These are phyloP conservation scores for Exutisphaerella laricina DNA, from an alignment of 2,329 filamentous ascomycete species.

Conservation along the genomic window DNA sequence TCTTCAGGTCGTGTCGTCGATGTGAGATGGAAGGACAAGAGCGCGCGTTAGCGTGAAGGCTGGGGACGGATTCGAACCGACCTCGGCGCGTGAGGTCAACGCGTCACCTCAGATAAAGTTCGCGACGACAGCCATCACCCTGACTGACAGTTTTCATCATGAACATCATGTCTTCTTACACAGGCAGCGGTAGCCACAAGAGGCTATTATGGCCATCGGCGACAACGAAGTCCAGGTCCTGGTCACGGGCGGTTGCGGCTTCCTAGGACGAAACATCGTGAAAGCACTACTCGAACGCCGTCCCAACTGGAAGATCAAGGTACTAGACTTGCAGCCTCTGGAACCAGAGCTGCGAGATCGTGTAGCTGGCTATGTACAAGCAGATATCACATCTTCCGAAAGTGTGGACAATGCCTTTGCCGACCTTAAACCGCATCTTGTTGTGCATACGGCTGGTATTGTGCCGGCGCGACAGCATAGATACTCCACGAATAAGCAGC, in stretches of 20 bases:
- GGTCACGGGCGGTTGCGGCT: constrained; percentile 46
- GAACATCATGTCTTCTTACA: too few species aligned
- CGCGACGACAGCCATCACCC: too few species aligned
- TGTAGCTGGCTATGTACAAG: constrained; percentile 33
- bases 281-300: constrained; percentile 35
- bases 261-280: constrained; percentile 41
- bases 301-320: constrained; percentile 36
- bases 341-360: constrained; percentile 14
- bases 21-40: too few species aligned
- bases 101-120: too few species aligned
- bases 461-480: constrained; percentile 36
- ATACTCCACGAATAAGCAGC: constrained; percentile 36
- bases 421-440: constrained; percentile 64
- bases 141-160: too few species aligned
- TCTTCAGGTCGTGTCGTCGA: too few species aligned
- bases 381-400: constrained; percentile 36
- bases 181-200: too few species aligned
- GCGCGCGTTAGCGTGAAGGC: too few species aligned
- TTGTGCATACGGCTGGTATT: constrained; percentile 77
- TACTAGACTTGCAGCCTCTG: constrained; percentile 38
- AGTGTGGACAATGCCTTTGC: constrained; percentile 47
- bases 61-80: too few species aligned
- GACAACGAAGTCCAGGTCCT: constrained; percentile 30
- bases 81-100: too few species aligned
- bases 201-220: constrained; percentile 24